Base-by-base conservation (phyloP, 2,329 filamentous ascomycete species). In the Volutella citrinella region DNA sequence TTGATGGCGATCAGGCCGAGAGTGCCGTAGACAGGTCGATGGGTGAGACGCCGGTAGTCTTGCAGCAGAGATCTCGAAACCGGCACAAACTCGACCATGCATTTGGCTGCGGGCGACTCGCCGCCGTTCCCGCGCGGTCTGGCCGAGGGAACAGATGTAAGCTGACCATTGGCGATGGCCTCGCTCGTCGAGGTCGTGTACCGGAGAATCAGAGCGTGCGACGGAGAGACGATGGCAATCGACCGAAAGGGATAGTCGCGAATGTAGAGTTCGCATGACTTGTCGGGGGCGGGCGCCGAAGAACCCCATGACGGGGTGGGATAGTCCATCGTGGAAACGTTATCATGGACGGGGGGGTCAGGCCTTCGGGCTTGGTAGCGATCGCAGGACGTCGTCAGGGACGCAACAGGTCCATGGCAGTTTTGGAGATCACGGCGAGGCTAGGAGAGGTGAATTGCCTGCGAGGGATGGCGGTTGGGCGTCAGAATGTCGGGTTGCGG, bases 191-290 rank as follows among this genome's bases (percentile, higher is more conserved):
- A 75, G 29, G 78, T 69, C 58, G 77, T 88, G 66, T 93, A 82
- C 43, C 87, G 83, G 57, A 97, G 87, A 47, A 95, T 83, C 50
- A 97, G 74, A 55, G 83, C 84, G 62, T 95, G 84, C 14, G 82
- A 77, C 24, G 81, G 68, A 19, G 89, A 90, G 22, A 84, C 83
- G 47, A 97, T 82, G 46, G 88, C 88, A 59, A 97, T 88, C 47
- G 88, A 85, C 47, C 91, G 86, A 59, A 88, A 80, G 48, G 88
- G 88, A 56, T 87, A 80, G 57, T 96, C 89, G 66, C 85, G 85
- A 61, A 95, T 81, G 54, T 93, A 77, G 42, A 95, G 80, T 54
- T 84, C 83, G 65, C 88, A 84, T 37, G 82, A 78, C 68, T 72
- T 76, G 39, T 79, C 74, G 43, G 67, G 63, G 27, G 70, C 65